Conservation (phyloP, 805 yeast species). For the Nakazawaea wyomingensis region DNA sequence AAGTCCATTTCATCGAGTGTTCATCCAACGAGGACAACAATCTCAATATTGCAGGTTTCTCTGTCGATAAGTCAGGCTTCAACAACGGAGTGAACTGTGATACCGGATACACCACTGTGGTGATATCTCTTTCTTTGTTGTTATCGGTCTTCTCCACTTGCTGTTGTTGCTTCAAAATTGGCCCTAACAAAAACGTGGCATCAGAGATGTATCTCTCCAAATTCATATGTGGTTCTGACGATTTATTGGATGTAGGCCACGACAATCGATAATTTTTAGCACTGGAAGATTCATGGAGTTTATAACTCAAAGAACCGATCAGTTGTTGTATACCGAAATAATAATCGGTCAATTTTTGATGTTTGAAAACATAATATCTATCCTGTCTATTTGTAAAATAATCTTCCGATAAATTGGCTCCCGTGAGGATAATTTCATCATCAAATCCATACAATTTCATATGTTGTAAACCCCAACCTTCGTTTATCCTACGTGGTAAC, state of each 20-base stretch:
- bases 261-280: slow-evolving; percentile 48
- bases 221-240: slow-evolving; percentile 63
- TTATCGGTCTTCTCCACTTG: neutral
- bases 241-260: slow-evolving; percentile 70
- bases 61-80: slow-evolving; percentile 69
- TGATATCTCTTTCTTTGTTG: slow-evolving; percentile 29
- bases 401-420: slow-evolving; percentile 88
- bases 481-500: slow-evolving; percentile 82
- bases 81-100: slow-evolving; percentile 87
- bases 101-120: slow-evolving; percentile 80
- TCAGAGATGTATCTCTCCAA: slow-evolving; percentile 46
- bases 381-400: slow-evolving; percentile 95
- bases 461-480: slow-evolving; percentile 91
- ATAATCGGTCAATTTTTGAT: slow-evolving; percentile 57
- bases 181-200: slow-evolving; percentile 50
- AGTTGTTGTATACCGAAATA: slow-evolving; percentile 67
- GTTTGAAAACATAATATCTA: slow-evolving; percentile 72
- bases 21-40: slow-evolving; percentile 54
- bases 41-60: slow-evolving; percentile 62
- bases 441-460: slow-evolving; percentile 97
- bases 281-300: slow-evolving; percentile 38
- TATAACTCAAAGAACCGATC: slow-evolving; percentile 66
- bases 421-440: slow-evolving; percentile 78
- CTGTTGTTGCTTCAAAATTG: slow-evolving; percentile 44
- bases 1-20: slow-evolving; percentile 63